Percentiles rank a stretch among this genome's conserved stretches.
Conservation (phyloP, 139 green algal genomes). For the Chlamydomonas eustigma region DNA sequence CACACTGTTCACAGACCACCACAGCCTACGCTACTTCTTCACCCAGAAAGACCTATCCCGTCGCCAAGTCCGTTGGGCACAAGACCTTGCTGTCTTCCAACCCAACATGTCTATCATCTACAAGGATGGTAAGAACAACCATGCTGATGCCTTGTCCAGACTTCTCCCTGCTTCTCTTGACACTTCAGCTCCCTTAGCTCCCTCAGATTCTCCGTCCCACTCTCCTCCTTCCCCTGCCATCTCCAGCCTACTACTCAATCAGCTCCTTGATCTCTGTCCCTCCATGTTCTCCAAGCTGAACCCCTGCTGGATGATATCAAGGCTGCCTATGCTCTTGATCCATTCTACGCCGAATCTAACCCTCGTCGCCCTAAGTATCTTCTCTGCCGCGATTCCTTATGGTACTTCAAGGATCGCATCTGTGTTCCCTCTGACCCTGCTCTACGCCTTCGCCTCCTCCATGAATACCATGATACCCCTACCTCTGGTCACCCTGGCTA, state of each 20-base stretch:
- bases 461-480: constrained; percentile 12
- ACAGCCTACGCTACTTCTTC: constrained; percentile 28
- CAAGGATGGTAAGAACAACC: constrained; percentile 27
- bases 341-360: background rate
- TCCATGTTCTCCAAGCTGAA: background rate
- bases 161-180: background rate
- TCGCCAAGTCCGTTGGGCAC: constrained; percentile 32
- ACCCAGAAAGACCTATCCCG: constrained; percentile 26
- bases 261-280: too few species aligned
- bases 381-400: background rate
- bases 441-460: background rate
- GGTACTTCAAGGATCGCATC: constrained; percentile 7
- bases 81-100: constrained; percentile 29
- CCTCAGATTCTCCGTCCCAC: background rate
- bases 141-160: constrained; percentile 34
- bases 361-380: constrained; percentile 7
- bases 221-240: too few species aligned
- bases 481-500: constrained; percentile 14
- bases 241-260: too few species aligned
- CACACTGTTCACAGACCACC: constrained; percentile 28
- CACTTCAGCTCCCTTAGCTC: background rate
- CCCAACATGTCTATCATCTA: constrained; percentile 26
- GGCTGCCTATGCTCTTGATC: background rate
- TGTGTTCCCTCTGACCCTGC: constrained; percentile 4
- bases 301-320: constrained; percentile 3